These are phyloP conservation scores for Yamadazyma diospyri DNA, from an alignment of 1,139 yeast species.

Conservation along the genomic window DNA sequence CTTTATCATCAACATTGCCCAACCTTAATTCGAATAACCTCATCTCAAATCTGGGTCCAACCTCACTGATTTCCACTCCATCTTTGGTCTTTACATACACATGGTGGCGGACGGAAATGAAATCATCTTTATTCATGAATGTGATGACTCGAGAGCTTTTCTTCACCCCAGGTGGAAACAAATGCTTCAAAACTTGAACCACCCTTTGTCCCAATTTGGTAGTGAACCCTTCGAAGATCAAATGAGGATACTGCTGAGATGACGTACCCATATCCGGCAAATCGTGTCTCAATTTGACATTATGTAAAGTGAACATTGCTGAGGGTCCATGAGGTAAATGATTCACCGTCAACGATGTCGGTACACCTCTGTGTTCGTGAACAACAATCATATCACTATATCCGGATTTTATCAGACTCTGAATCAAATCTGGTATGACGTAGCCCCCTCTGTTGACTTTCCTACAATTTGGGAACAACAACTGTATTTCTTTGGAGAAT, in stretches of 20 bases:
- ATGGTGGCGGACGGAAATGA: constrained; percentile 91
- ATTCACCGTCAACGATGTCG: constrained; percentile 86
- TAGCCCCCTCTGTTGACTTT: constrained; percentile 92
- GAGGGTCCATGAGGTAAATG: constrained; percentile 99
- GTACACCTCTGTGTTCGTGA: constrained; percentile 98
- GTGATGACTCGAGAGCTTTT: constrained; percentile 86
- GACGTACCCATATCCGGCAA: constrained; percentile 81
- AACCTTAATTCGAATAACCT: constrained; percentile 79
- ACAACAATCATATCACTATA: constrained; percentile 80
- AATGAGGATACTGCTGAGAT: constrained; percentile 89
- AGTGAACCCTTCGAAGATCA: constrained; percentile 88
- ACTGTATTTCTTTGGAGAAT: constrained; percentile 87
- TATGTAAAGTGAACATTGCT: constrained; percentile 89
- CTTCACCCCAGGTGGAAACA: constrained; percentile 97
- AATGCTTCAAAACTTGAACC: constrained; percentile 73
- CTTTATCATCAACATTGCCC: constrained; percentile 91
- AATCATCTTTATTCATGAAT: constrained; percentile 87
- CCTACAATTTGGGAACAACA: constrained; percentile 85
- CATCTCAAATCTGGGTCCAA: constrained; percentile 99
- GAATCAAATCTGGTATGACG: constrained; percentile 78
- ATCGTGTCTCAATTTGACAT: constrained; percentile 92
- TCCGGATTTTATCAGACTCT: constrained; percentile 67
- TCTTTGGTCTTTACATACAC: constrained; percentile 87
- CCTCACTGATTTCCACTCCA: constrained; percentile 87
- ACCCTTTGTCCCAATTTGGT: constrained; percentile 82